phyloP scores from a whole-genome alignment of 257 asterid genomes.

The Haberlea rhodopensis region DNA sequence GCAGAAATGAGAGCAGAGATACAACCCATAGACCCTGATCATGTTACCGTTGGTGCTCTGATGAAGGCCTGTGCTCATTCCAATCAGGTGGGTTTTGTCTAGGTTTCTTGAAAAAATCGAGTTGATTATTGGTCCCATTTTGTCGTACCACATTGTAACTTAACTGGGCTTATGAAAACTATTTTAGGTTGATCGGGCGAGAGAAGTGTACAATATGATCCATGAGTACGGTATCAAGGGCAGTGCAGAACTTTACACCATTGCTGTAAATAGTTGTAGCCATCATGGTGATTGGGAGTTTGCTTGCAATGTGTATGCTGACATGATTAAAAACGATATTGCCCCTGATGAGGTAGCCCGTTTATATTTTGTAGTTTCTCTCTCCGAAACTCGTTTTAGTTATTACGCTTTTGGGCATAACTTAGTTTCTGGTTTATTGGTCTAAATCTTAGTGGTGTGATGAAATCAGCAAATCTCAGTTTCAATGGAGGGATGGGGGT shows the following conservation, averaged over 20 bases:
- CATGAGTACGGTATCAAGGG: constrained; percentile 76
- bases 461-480: constrained; percentile 4
- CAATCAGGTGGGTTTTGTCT: constrained; percentile 63
- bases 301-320: constrained; percentile 75
- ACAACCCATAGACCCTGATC: constrained; percentile 92
- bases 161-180: constrained; percentile 20
- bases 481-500: background rate
- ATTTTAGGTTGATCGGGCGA: constrained; percentile 72
- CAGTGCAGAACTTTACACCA: constrained; percentile 90
- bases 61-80: constrained; percentile 89
- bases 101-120: constrained; percentile 18
- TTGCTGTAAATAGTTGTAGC: constrained; percentile 94
- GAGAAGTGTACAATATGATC: constrained; percentile 82
- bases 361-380: constrained; percentile 13
- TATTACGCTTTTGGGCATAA: constrained; percentile 1
- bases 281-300: constrained; percentile 92
- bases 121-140: constrained; percentile 25
- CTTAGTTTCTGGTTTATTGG: constrained; percentile 13
- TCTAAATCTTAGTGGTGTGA: constrained; percentile 13
- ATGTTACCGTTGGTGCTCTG: constrained; percentile 87
- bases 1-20: constrained; percentile 81
- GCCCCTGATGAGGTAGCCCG: constrained; percentile 88
- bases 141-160: constrained; percentile 16
- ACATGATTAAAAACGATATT: constrained; percentile 77
- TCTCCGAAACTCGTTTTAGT: constrained; percentile 19